Evolutionary conservation across 148 eudicot species (phyloP).

Genomic region (Agrostemma githago): DNA sequence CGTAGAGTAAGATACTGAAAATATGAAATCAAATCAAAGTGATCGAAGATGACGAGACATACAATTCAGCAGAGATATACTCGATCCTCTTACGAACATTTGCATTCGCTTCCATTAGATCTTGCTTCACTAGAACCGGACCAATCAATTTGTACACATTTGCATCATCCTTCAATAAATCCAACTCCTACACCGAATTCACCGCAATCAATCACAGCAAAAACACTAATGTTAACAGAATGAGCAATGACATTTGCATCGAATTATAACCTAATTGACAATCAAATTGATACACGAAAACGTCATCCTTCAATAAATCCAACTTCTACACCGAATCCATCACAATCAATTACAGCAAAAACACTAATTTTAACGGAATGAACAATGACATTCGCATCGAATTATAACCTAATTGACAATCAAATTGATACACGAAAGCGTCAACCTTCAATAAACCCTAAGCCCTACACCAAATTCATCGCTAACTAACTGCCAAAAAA

Average conservation of each 20-base stretch:
- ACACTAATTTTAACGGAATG: not conserved
- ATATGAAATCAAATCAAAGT: not conserved
- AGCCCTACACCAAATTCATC: no score
- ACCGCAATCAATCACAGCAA: not conserved
- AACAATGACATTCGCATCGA: no score
- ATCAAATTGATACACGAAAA: slow-evolving; percentile 77
- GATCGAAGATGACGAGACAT: slow-evolving; percentile 24
- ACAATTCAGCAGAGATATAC: slow-evolving; percentile 95
- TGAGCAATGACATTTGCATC: no score
- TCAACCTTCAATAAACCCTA: no score
- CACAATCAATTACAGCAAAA: not conserved
- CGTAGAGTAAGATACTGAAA: no score
- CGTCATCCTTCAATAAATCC: slow-evolving; percentile 85
- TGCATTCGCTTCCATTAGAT: slow-evolving; percentile 95
- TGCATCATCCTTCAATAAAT: slow-evolving; percentile 84
- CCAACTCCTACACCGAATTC: slow-evolving; percentile 65
- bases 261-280: not conserved
- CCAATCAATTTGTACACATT: slow-evolving; percentile 98
- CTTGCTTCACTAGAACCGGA: slow-evolving; percentile 97
- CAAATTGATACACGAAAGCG: no score
- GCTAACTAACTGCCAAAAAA: no score
- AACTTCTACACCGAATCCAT: slow-evolving; percentile 62
- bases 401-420: no score
- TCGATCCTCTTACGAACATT: slow-evolving; percentile 92
- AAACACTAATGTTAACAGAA: no score